Conservation (phyloP, 805 yeast species). For the Kodamaea sagamina region DNA sequence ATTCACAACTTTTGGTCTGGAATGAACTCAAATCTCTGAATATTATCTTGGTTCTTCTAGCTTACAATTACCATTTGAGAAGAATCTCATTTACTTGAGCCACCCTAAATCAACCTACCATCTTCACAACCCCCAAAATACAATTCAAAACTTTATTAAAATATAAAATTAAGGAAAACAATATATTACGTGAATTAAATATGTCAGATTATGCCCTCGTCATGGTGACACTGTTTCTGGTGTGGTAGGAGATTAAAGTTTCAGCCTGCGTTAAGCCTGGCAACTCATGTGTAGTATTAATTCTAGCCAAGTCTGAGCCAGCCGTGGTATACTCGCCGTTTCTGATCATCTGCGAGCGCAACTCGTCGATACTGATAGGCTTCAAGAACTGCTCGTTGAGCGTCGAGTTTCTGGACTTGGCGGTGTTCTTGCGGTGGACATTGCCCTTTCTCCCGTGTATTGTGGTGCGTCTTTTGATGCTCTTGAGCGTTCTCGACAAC, state of each 20-base stretch:
- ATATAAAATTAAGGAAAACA: neutral
- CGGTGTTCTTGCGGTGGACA: slow-evolving; percentile 16
- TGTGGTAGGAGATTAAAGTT: slow-evolving; percentile 45
- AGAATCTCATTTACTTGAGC: too few species aligned
- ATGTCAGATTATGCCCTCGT: neutral
- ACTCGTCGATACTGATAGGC: slow-evolving; percentile 35
- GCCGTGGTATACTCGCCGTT: slow-evolving; percentile 39
- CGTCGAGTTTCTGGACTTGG: slow-evolving; percentile 23
- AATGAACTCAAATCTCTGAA: too few species aligned
- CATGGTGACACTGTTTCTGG: slow-evolving; percentile 36
- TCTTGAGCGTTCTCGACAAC: slow-evolving; percentile 31
- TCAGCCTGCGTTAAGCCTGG: slow-evolving; percentile 55
- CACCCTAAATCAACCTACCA: too few species aligned
- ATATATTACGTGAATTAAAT: slow-evolving; percentile 3
- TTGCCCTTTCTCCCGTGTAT: slow-evolving; percentile 26
- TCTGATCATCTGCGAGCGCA: slow-evolving; percentile 41
- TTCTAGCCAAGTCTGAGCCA: slow-evolving; percentile 38
- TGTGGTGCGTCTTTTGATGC: slow-evolving; percentile 37
- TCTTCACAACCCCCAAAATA: too few species aligned
- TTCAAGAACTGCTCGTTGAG: slow-evolving; percentile 31
- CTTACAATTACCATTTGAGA: too few species aligned
- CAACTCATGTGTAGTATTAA: slow-evolving; percentile 47
- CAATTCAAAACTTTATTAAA: too few species aligned
- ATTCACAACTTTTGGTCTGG: too few species aligned
- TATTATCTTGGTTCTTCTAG: too few species aligned